Evolutionary conservation across 2,329 filamentous ascomycete species (phyloP).

Genomic region (Podosphaera leucotricha): DNA sequence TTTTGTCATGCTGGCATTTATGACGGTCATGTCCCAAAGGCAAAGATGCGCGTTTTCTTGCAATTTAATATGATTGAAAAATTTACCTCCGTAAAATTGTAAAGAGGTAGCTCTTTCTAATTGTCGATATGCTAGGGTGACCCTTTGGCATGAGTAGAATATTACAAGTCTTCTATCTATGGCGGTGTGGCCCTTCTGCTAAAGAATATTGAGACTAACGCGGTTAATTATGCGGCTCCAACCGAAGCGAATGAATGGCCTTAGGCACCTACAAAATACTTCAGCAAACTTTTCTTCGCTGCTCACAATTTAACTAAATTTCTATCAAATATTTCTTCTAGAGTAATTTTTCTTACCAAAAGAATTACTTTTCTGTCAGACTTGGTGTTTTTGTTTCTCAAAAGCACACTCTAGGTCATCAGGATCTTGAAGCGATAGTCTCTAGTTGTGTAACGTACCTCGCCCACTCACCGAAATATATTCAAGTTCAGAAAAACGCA

Average conservation of each 20-base stretch:
- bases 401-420: conserved; percentile 7
- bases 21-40: too few relatives aligned
- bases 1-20: too few relatives aligned
- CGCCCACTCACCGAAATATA: background rate
- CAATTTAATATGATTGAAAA: too few relatives aligned
- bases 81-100: too few relatives aligned
- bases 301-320: background rate
- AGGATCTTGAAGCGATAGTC: conserved; percentile 9
- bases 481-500: background rate
- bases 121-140: too few relatives aligned
- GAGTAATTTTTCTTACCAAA: background rate
- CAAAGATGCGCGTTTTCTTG: too few relatives aligned
- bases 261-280: background rate
- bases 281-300: background rate
- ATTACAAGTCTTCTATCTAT: background rate
- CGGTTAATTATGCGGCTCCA: background rate
- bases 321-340: background rate
- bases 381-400: background rate
- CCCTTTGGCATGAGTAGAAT: background rate
- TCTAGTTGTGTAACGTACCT: background rate
- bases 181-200: background rate
- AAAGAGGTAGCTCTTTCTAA: too few relatives aligned
- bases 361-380: background rate
- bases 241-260: background rate
- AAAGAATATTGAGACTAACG: background rate